These are phyloP conservation scores for Fusarium miscanthi DNA, from an alignment of 2,329 filamentous ascomycete genomes.

Conservation along the genomic window DNA sequence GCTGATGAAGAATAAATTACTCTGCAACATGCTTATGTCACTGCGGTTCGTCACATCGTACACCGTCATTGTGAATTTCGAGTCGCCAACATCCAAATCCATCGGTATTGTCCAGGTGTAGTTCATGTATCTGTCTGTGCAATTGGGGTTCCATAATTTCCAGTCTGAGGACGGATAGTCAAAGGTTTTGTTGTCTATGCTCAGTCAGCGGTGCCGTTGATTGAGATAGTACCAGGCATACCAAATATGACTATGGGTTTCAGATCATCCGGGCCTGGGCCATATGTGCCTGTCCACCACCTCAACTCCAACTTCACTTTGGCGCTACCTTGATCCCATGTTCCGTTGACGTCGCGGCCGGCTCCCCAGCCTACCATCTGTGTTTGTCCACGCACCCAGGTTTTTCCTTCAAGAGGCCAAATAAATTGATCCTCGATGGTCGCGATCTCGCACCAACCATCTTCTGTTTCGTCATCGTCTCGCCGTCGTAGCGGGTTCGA, in stretches of 20 bases:
- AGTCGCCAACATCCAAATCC: not conserved
- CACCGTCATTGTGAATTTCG: not conserved
- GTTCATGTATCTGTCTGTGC: constrained; percentile 1
- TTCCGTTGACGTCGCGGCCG: not conserved
- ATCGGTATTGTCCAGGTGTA: not conserved
- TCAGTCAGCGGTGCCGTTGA: not conserved
- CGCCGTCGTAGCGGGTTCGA: not conserved
- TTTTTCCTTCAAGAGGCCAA: not conserved
- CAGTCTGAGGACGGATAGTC: not conserved
- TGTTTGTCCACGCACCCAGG: constrained; percentile 1
- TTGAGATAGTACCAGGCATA: not conserved
- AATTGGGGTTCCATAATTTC: not conserved
- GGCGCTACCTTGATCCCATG: not conserved
- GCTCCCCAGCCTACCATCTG: constrained; percentile 1
- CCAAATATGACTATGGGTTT: not conserved
- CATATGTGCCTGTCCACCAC: not conserved
- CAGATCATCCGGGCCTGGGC: fast-evolving
- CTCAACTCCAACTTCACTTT: constrained; percentile 1
- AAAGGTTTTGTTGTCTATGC: not conserved
- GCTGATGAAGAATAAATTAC: constrained; percentile 7
- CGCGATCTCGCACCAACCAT: not conserved
- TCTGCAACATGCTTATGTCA: not conserved
- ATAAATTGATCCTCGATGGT: not conserved
- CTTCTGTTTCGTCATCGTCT: not conserved
- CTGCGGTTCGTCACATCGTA: not conserved